Evolutionary conservation across 495 filamentous ascomycete genomes (phyloP).

Genomic region (Daldinia vernicosa): DNA sequence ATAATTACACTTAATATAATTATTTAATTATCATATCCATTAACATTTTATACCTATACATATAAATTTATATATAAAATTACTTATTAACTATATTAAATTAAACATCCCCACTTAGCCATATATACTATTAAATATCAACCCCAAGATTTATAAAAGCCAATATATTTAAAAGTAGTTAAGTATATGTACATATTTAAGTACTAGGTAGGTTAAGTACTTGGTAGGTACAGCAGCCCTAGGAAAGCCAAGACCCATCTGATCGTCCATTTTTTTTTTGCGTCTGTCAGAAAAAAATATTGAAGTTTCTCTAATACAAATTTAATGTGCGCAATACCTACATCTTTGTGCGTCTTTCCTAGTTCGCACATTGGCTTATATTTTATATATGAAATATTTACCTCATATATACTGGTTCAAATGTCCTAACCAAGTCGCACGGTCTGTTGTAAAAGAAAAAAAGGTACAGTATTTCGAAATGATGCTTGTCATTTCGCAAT

Average conservation of each 20-base stretch:
- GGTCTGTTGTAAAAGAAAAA: conserved; percentile 1
- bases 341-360: not conserved
- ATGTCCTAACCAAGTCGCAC: not conserved
- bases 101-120: too few relatives aligned
- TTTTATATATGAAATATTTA: not conserved
- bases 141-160: too few relatives aligned
- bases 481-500: conserved; percentile 41
- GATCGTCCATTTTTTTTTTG: not conserved
- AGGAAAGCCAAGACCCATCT: not conserved
- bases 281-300: not conserved
- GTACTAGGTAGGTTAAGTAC: too few relatives aligned
- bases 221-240: not conserved
- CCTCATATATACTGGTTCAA: not conserved
- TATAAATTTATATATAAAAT: too few relatives aligned
- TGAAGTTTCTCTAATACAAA: not conserved
- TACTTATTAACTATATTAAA: too few relatives aligned
- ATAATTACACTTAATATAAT: too few relatives aligned
- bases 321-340: not conserved
- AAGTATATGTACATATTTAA: not conserved
- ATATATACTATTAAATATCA: too few relatives aligned
- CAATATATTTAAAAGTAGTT: not conserved
- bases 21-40: too few relatives aligned
- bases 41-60: too few relatives aligned
- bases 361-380: not conserved
- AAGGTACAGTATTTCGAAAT: conserved; percentile 10